phyloP scores from a whole-genome alignment of 2,329 filamentous ascomycete genomes.

The Colletotrichum lini region DNA sequence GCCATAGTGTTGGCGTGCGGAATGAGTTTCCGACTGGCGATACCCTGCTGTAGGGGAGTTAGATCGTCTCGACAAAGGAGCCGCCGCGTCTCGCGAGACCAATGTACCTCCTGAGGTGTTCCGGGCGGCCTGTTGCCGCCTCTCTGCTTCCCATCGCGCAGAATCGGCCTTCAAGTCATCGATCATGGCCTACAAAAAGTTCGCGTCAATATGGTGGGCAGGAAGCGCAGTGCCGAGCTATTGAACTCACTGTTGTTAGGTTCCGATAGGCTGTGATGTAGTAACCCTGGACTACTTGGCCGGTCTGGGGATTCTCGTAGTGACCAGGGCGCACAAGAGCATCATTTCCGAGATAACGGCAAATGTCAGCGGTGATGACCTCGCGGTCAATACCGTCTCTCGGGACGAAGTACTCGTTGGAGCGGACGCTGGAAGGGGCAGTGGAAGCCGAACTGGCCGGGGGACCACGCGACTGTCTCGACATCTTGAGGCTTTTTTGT shows the following conservation, averaged over 20 bases:
- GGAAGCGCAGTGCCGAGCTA: background rate
- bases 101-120: slow-evolving; percentile 71
- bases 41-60: slow-evolving; percentile 73
- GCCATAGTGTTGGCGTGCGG: slow-evolving; percentile 62
- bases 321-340: slow-evolving; percentile 82
- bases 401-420: slow-evolving; percentile 86
- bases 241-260: slow-evolving; percentile 77
- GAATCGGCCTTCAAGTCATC: slow-evolving; percentile 75
- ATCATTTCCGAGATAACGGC: slow-evolving; percentile 87
- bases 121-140: slow-evolving; percentile 68
- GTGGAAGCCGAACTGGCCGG: slow-evolving; percentile 49
- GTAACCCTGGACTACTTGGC: slow-evolving; percentile 78
- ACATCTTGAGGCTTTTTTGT: slow-evolving; percentile 52
- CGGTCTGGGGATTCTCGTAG: slow-evolving; percentile 74
- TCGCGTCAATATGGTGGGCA: slow-evolving; percentile 12
- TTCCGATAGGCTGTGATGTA: slow-evolving; percentile 86
- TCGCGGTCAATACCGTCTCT: slow-evolving; percentile 86
- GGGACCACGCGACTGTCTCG: slow-evolving; percentile 57
- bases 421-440: slow-evolving; percentile 62
- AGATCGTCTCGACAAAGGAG: slow-evolving; percentile 67
- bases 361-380: slow-evolving; percentile 88
- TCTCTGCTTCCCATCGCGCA: slow-evolving; percentile 73
- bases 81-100: slow-evolving; percentile 65
- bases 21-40: slow-evolving; percentile 67
- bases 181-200: slow-evolving; percentile 70